Evolutionary conservation across 352 stramenopile genomes (phyloP), one percentile per base, ranked within the genome.

Genomic region (Globisporangium alternatum): DNA sequence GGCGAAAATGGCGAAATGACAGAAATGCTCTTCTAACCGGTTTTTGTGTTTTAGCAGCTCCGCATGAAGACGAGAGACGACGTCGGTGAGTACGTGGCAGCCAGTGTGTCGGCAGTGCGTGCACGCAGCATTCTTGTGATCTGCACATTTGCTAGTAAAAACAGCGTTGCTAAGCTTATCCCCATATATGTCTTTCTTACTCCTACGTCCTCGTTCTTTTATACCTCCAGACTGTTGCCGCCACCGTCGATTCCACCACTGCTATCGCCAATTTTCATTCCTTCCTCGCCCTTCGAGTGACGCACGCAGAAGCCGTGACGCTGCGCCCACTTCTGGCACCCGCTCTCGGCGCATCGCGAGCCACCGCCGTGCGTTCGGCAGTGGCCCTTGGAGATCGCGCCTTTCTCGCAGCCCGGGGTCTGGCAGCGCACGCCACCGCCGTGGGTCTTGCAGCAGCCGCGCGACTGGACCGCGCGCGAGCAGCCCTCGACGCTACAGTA

Each of bases 391-490:
- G 84, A 94, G 60, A 95, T 93, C 43, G 87, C 88, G 2, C 87
- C 89, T 66, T 96, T 96, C 37, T 79, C 81, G 61, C 88, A 96
- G 12, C 83, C 83, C 4, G 72, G 72, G 15, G 80, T 69, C 67
- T 93, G 83, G 69, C 88, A 96, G n/a, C 83, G 84, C 28, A 93
- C 85, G 31, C 88, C 88, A 12, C 88, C 88, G 8, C 88, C 88
- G 64, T 96, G 88, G 2, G 85, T 93, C 70, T 94, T 95, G 71
- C 88, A 96, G 48, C 82, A 91, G 10, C 88, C 88, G 13, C 88
- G 84, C 43, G 84, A 92, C 69, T 95, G 86, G 53, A 94, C 87
- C 5, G 81, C 82, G 48, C 86, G 83, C 25, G 81, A 67, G 41
- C 87, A 95, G 0, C 77, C 81, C 22, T 90, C 78, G 2, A 91